Percentiles rank a stretch among this genome's conserved stretches.
Conservation (phyloP, 1,284 basidiomycete genomes). For the Melampsora americana region DNA sequence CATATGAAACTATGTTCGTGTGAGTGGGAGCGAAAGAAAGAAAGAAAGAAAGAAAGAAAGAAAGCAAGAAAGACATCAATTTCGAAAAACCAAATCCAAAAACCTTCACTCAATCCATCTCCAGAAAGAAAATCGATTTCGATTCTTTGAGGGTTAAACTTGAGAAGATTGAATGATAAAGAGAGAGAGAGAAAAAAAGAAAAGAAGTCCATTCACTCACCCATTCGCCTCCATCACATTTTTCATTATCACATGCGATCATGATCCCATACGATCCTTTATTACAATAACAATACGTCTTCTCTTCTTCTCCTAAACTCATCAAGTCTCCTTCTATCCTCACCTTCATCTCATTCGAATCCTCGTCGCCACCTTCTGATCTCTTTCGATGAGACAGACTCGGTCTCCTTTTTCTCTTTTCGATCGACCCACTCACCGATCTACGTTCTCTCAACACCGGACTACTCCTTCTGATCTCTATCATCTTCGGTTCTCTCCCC, state of each 20-base stretch:
- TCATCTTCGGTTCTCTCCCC: background rate
- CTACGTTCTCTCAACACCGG: slow-evolving; percentile 6
- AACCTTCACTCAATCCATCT: background rate
- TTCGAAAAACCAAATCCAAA: background rate
- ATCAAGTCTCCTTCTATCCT: background rate
- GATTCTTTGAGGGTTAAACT: no score
- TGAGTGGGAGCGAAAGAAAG: background rate
- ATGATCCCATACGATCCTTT: slow-evolving; percentile 25
- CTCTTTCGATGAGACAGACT: background rate
- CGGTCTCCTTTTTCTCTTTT: slow-evolving; percentile 2
- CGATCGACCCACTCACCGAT: background rate
- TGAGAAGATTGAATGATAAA: no score
- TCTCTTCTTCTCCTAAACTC: background rate
- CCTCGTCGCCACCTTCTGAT: background rate
- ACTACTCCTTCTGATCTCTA: background rate
- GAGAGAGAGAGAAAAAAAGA: no score
- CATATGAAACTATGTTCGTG: slow-evolving; percentile 36
- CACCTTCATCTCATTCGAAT: background rate
- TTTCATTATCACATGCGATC: slow-evolving; percentile 37
- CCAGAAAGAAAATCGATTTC: no score
- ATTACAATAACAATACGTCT: slow-evolving; percentile 37
- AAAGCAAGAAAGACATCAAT: background rate
- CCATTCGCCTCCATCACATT: slow-evolving; percentile 40
- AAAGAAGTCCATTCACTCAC: slow-evolving; percentile 9
- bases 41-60: background rate